Conservation (phyloP, 2,329 filamentous ascomycete species). For the Chalaropsis ovoidea region DNA sequence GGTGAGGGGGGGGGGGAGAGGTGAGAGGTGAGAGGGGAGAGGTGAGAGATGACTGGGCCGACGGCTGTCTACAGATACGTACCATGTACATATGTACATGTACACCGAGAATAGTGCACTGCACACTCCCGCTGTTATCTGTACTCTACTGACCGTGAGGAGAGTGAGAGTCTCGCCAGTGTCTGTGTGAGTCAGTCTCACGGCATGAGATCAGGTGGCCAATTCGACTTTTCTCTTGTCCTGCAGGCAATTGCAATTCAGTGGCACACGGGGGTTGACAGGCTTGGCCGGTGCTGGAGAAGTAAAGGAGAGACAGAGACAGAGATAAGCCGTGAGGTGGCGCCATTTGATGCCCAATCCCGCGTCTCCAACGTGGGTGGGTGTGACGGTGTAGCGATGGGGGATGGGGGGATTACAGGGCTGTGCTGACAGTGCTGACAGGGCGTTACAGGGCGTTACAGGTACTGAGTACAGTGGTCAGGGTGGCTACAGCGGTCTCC, state of each 20-base stretch:
- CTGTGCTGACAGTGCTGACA: background rate
- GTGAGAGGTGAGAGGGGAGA: background rate
- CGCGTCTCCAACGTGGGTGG: background rate
- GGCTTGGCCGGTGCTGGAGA: background rate
- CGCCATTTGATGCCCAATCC: conserved; percentile 12
- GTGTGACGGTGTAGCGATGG: background rate
- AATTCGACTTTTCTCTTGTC: background rate
- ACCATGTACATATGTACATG: no score
- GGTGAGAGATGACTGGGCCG: background rate
- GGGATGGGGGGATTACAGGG: background rate
- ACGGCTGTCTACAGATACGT: background rate
- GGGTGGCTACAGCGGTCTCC: no score
- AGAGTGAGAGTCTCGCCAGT: background rate
- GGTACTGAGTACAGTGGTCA: no score
- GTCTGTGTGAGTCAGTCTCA: background rate
- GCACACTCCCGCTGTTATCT: no score
- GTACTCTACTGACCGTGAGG: no score
- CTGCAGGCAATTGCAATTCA: background rate
- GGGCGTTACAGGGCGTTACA: no score
- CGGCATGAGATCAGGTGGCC: background rate
- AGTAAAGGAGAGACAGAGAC: no score
- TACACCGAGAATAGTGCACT: no score
- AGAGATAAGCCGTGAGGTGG: background rate
- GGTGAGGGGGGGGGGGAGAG: background rate
- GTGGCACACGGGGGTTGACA: background rate